These are phyloP conservation scores for Testicularia cyperi DNA, from an alignment of 1,284 basidiomycete genomes.

Conservation along the genomic window DNA sequence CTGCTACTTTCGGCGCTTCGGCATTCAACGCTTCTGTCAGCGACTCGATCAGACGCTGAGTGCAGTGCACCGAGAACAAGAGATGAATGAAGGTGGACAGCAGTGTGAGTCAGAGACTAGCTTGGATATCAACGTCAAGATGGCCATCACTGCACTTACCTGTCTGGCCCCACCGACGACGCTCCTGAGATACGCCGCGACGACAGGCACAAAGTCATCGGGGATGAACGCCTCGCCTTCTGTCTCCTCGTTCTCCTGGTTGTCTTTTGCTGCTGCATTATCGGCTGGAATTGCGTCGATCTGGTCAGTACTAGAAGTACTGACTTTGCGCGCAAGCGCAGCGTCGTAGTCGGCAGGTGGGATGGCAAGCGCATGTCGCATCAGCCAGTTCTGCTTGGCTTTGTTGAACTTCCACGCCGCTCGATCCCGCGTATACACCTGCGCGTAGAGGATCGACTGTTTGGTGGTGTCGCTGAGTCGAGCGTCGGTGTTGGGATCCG, in stretches of 20 bases:
- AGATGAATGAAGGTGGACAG: no score
- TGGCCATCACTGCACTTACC: no score
- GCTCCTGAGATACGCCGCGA: constrained; percentile 32
- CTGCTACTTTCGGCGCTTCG: constrained; percentile 4
- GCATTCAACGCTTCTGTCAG: constrained; percentile 31
- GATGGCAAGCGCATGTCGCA: constrained; percentile 31
- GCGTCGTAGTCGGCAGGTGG: constrained; percentile 31
- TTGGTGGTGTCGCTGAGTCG: constrained; percentile 37
- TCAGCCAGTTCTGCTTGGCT: constrained; percentile 41
- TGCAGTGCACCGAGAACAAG: no score
- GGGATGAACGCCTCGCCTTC: constrained; percentile 37
- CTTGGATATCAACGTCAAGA: no score
- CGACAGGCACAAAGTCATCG: constrained; percentile 25
- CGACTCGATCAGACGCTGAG: constrained; percentile 25
- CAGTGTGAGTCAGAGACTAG: no score
- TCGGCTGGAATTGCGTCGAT: constrained; percentile 1
- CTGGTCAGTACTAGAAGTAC: no score
- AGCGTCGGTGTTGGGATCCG: constrained; percentile 24
- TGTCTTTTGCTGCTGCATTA: not conserved
- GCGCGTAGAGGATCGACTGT: constrained; percentile 36
- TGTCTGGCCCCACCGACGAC: constrained; percentile 35
- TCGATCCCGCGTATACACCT: constrained; percentile 21
- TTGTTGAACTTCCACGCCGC: constrained; percentile 46
- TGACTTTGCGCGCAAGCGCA: constrained; percentile 12
- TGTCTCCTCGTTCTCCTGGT: not conserved